Conservation (phyloP, 2,329 filamentous ascomycete species). For the Escovopsis weberi region DNA sequence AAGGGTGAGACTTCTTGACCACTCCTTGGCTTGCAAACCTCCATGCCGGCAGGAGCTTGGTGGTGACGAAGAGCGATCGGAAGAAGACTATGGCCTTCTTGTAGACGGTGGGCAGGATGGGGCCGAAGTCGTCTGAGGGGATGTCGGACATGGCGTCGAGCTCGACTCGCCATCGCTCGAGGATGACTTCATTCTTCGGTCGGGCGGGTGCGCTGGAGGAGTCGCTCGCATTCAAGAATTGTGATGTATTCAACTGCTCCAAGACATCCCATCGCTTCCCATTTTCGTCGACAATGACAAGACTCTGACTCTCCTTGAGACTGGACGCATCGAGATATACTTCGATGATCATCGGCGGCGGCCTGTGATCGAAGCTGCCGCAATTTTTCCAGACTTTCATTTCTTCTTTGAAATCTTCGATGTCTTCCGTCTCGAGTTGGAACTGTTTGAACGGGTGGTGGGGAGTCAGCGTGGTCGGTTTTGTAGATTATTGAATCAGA, state of each 20-base stretch:
- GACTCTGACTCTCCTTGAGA: slow-evolving; percentile 68
- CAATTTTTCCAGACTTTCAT: slow-evolving; percentile 69
- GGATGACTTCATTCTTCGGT: slow-evolving; percentile 53
- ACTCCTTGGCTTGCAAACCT: slow-evolving; percentile 63
- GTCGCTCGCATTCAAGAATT: slow-evolving; percentile 34
- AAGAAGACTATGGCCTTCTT: slow-evolving; percentile 96
- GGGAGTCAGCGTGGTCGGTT: not conserved
- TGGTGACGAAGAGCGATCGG: slow-evolving; percentile 69
- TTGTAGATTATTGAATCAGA: not conserved
- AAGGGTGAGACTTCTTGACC: slow-evolving; percentile 52
- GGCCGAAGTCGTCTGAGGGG: slow-evolving; percentile 43
- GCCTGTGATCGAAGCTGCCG: slow-evolving; percentile 61
- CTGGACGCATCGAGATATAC: slow-evolving; percentile 71
- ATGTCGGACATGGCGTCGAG: slow-evolving; percentile 42
- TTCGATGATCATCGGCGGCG: slow-evolving; percentile 78
- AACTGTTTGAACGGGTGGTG: slow-evolving; percentile 44
- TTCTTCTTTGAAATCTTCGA: slow-evolving; percentile 72
- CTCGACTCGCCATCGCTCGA: slow-evolving; percentile 85
- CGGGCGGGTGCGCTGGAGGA: slow-evolving; percentile 27
- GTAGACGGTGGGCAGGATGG: slow-evolving; percentile 71
- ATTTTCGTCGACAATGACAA: slow-evolving; percentile 76
- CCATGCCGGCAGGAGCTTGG: slow-evolving; percentile 73
- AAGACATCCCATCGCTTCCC: slow-evolving; percentile 88
- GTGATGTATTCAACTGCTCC: slow-evolving; percentile 59
- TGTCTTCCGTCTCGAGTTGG: slow-evolving; percentile 87